A percentile compares a stretch with the other conserved stretches of the same genome.
phyloP scores from a whole-genome alignment of 2,329 filamentous ascomycete genomes.

The Alternaria sp. region DNA sequence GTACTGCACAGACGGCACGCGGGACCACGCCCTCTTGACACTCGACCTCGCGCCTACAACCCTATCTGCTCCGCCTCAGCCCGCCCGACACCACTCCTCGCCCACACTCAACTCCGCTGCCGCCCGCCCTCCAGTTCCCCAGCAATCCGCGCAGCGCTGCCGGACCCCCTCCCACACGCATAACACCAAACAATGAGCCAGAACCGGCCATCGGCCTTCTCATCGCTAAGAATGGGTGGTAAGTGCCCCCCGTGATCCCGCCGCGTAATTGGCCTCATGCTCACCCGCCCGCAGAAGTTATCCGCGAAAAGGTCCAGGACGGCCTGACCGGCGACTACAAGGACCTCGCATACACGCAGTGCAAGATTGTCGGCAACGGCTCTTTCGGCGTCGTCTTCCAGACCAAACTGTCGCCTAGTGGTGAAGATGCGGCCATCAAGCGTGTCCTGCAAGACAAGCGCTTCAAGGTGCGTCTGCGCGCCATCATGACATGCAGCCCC shows the following conservation, averaged over 20 bases:
- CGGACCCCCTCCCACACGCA: conserved; percentile 34
- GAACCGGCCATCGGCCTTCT: conserved; percentile 89
- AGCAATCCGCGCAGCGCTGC: conserved; percentile 45
- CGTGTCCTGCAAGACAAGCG: conserved; percentile 98
- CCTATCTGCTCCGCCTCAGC: conserved; percentile 63
- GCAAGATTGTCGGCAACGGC: conserved; percentile 99
- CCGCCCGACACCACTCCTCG: conserved; percentile 45
- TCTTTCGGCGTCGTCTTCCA: conserved; percentile 99
- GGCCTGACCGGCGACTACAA: conserved; percentile 94
- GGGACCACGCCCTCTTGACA: conserved; percentile 30
- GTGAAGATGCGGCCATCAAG: conserved; percentile 99
- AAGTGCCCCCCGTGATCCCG: conserved; percentile 53
- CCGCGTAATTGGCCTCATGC: conserved; percentile 25
- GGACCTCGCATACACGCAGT: conserved; percentile 98
- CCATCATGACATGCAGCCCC: conserved; percentile 14
- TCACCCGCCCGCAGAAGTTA: conserved; percentile 73
- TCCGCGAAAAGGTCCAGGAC: conserved; percentile 98
- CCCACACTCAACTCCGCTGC: conserved; percentile 55
- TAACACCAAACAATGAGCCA: conserved; percentile 73
- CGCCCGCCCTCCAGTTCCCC: conserved; percentile 51
- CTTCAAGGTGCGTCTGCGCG: conserved; percentile 78
- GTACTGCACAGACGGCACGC: conserved; percentile 28
- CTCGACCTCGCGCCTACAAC: conserved; percentile 26
- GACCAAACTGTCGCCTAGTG: conserved; percentile 96
- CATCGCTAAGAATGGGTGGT: conserved; percentile 95